Evolutionary conservation across 345 rosid species (phyloP), one percentile per base, ranked within the genome.

Genomic region (Lepidium didymum): DNA sequence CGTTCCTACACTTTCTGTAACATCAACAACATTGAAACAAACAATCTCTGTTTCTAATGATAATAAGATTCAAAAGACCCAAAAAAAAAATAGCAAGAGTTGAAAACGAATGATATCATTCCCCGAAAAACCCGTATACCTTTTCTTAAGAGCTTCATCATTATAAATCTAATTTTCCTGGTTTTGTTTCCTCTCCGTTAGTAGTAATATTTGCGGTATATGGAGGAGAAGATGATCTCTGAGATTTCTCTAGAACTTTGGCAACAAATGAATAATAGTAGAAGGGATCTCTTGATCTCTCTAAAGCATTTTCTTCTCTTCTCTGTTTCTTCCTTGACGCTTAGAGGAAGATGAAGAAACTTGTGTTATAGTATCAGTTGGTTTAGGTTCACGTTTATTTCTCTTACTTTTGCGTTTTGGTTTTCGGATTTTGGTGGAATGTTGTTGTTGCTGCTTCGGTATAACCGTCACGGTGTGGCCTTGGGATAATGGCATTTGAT

Each of bases 391-490:
- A 11, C 66, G 97, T 81, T 84, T 74, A 74, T 5, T 89, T 74
- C 86, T 91, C 87, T 83, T 94, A 64, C 86, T 82, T 69, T 80
- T 79, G 8, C 83, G 87, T 81, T 77, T 91, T 1, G 92, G 74
- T 81, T 86, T 81, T 67, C 91, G 74, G 41, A 75, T 74, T 79
- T 85, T 94, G 49, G 82, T 50, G 9, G 83, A 14, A 57, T 35
- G 99, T 85, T 87, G 87, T 78, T 86, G 86, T 10, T 71, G 75
- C 31, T 67, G 77, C 51, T 74, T 67, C 0, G 68, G 77, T 61
- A 56, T 47, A 19, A 49, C 61, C 21, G 14, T 25, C 16, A 58
- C 72, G 6, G 55, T 47, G 18, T 81, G 81, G 60, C 85, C 93
- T 69, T 75, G 80, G 31, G 78, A 53, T 37, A 49, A 72, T 45